Base-by-base conservation (phyloP, 1,139 yeast genomes). In the Pichia sp. region DNA sequence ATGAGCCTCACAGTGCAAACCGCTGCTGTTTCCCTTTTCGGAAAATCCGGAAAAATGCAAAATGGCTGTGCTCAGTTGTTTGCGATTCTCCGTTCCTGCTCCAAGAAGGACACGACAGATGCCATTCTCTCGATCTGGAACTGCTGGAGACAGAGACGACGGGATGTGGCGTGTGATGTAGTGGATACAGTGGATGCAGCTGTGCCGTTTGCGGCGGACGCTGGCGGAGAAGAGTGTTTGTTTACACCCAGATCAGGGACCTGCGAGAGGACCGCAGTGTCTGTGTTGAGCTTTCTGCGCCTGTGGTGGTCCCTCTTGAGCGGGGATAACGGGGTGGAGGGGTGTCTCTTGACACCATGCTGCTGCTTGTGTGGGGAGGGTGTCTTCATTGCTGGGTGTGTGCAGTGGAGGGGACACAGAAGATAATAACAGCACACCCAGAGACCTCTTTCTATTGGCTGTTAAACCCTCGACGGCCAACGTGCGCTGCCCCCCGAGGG, bases 321-420 rank as follows among this genome's bases (percentile, higher is more conserved):
- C 14, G 40, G 65, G 8, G 63, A 58, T 40, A 60, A 45, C 4
- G 65, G 65, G 11, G 65, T 61, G 4, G 62, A 51, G 2, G 65
- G 61, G 3, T 57, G 56, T 38, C 66, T 51, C 40, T 59, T 59
- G 22, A 40, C 41, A 33, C 15, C 35, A 21, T 38, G 33, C 24
- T 32, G 34, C 6, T 24, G 31, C 17, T 36, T 36, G 22, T 37
- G 34, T 11, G 45, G 45, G 9, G 45, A 42, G n/a, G 45, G 45
- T 10, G 45, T 42, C 28, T 30, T 33, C 41, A 42, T 37, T 33
- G n/a, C 14, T 4, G 9, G 4, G 34, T n/a, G 7, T 7, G 27
- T 24, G 27, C 27, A 24, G 27, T 24, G 27, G 9, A 24, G 27
- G 7, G 27, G 9, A 24, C 7, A 24, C 9, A 24, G 27, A 24